Percentiles rank a stretch among this genome's conserved stretches.
phyloP scores from a whole-genome alignment of 768 basidiomycete species.

The Mycena chlorophos region DNA sequence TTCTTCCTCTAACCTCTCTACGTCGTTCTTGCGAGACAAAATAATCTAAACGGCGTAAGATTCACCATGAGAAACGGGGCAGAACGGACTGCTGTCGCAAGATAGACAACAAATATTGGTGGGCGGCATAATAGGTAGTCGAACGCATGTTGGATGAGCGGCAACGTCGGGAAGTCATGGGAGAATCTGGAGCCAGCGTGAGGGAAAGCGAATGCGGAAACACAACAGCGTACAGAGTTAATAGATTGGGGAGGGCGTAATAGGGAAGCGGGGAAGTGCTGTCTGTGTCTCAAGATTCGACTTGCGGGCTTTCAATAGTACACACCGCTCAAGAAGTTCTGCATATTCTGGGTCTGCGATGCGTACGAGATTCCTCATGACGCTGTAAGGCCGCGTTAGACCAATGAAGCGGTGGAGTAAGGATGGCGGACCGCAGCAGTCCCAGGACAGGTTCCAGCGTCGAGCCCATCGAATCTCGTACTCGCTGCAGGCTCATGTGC shows the following conservation, averaged over 20 bases:
- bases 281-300: conserved; percentile 7
- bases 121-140: conserved; percentile 85
- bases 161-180: conserved; percentile 88
- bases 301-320: conserved; percentile 8
- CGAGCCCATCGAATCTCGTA: conserved; percentile 87
- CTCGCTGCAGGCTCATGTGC: conserved; percentile 72
- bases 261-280: conserved; percentile 83
- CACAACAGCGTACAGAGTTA: too few species aligned
- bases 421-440: conserved; percentile 55
- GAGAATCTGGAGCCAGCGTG: too few species aligned
- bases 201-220: too few species aligned
- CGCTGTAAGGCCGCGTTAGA: conserved; percentile 38
- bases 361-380: conserved; percentile 72
- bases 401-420: not conserved
- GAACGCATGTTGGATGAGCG: conserved; percentile 88
- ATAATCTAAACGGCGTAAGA: conserved; percentile 53
- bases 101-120: conserved; percentile 79
- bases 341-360: conserved; percentile 72
- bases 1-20: conserved; percentile 58
- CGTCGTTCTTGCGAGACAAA: conserved; percentile 68
- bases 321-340: conserved; percentile 64
- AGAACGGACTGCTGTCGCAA: conserved; percentile 72
- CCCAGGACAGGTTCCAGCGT: conserved; percentile 86
- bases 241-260: conserved; percentile 84
- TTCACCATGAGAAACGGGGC: not conserved